Evolutionary conservation across 2,329 filamentous ascomycete species (phyloP), one percentile per base, ranked within the genome.

Genomic region (Tothia fuscella): DNA sequence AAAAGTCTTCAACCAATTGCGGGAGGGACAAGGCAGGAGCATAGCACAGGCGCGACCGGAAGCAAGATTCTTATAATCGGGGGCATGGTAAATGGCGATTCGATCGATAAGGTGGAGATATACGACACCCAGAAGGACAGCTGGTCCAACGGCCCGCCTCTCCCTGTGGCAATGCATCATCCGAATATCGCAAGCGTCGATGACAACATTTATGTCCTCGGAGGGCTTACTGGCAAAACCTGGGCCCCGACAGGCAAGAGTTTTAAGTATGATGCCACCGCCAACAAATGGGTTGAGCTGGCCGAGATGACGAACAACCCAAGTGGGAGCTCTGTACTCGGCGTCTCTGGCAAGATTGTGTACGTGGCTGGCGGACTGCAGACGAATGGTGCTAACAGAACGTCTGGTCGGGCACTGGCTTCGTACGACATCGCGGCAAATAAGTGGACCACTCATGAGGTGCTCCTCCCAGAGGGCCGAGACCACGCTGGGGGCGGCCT

Each of bases 401-500:
- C 6, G 12, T 10, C 9, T 35, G 38, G 42, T 19, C 21, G 37
- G 3, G 35, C 33, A 6, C 31, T 34, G 13, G 47, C 50, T 2
- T 37, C 50, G 5, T 56, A 45, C 37, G 47, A 55, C 32, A 49
- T 46, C 0, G n/a, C 14, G 3, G 39, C 26, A 3, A 22, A 24
- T 1, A 45, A 32, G 4, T 55, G 52, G 51, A 20, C 46, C 12
- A 35, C 19, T 16, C 17, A 38, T 10, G 32, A 46, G 3, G 24
- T 38, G 1, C 28, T 41, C 4, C 47, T 56, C 3, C 53, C 54
- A 2, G 51, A 48, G 30, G 40, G 25, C 1, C 16, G 53, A 19
- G 48, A 57, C 25, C 53, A 56, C 43, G 51, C 49, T 2, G 52
- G 47, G n/a, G 50, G 35, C 7, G 53, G 51, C 6, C 47, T 54